Base-by-base conservation (phyloP, 441 rosid species). In the Populus hybrid region DNA sequence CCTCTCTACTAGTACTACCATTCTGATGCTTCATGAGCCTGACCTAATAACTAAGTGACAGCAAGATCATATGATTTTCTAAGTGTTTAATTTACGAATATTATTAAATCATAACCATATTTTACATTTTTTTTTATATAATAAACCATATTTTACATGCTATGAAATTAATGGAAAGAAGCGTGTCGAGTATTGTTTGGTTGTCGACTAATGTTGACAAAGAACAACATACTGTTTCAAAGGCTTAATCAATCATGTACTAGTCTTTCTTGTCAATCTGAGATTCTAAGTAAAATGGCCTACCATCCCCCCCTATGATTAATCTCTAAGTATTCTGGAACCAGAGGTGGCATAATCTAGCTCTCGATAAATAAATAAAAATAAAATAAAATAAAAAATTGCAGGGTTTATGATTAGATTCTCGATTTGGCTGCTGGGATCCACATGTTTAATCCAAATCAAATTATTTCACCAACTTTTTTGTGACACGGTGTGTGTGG, bases 361-460 rank as follows among this genome's bases (percentile, higher is more conserved):
- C 21, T 57, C 46, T 0, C 11, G 46, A 40, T 40, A 3, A 34
- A 34, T 34, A 34, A 6, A 34, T 34, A 5, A 32, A 32, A 30
- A 5, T 30, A 5, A 34, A 34, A 34, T 6, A 34, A 34, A 34
- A 34, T 6, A 34, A 30, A 30, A 53, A 66, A 6, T 59, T 42
- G 42, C 28, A 46, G 66, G n/a, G 35, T 34, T 69, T 69, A 28
- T 77, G 86, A 81, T 81, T 74, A 73, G 74, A 40, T 77, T 16
- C 35, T 72, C 76, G 81, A 82, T 77, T 80, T 72, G 69, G 73
- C 38, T 21, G 0, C 18, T 71, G 81, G 84, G 81, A 53, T 30
- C 80, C 83, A 78, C 79, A 66, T 75, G 71, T 68, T 35, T 28
- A 38, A 81, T 77, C 81, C 65, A 69, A 63, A 77, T 12, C 75